A percentile compares a stretch with the other conserved stretches of the same genome.
Conservation (phyloP, 2,329 filamentous ascomycete species). For the Colletotrichum karsti region DNA sequence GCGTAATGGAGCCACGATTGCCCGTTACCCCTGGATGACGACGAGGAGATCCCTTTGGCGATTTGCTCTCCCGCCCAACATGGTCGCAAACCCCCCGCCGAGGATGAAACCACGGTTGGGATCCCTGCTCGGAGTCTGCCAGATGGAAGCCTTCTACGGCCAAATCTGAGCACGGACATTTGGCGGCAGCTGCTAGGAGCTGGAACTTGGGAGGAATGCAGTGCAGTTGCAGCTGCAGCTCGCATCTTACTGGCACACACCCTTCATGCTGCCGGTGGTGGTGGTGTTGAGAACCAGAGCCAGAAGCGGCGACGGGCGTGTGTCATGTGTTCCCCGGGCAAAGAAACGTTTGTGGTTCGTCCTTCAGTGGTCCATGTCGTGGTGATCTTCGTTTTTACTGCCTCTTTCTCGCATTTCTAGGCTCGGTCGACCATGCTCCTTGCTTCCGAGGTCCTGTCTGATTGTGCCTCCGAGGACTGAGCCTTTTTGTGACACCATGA, state of each 20-base stretch:
- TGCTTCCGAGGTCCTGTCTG: slow-evolving; percentile 8
- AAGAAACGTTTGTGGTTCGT: slow-evolving; percentile 3
- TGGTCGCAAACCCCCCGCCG: slow-evolving; percentile 8
- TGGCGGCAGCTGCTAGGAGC: neutral
- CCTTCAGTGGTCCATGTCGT: neutral
- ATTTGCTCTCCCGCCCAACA: slow-evolving; percentile 15
- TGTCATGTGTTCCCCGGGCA: neutral
- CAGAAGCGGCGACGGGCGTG: neutral
- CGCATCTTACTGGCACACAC: neutral
- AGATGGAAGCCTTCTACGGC: slow-evolving; percentile 27
- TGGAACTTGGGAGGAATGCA: neutral
- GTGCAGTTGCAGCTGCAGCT: neutral
- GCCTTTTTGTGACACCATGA: neutral
- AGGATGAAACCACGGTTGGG: slow-evolving; percentile 28
- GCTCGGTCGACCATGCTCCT: slow-evolving; percentile 21
- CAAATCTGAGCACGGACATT: slow-evolving; percentile 30
- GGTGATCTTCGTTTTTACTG: slow-evolving; percentile 3
- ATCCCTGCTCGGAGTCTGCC: slow-evolving; percentile 19
- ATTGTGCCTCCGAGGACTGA: neutral
- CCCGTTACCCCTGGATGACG: slow-evolving; percentile 15
- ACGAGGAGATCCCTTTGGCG: slow-evolving; percentile 6
- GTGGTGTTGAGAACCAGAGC: no score
- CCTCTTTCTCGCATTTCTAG: slow-evolving; percentile 16
- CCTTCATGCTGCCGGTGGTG: neutral
- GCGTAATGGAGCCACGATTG: neutral